Base-by-base conservation (phyloP, 2,329 filamentous ascomycete species). In the Colletotrichum sp. region DNA sequence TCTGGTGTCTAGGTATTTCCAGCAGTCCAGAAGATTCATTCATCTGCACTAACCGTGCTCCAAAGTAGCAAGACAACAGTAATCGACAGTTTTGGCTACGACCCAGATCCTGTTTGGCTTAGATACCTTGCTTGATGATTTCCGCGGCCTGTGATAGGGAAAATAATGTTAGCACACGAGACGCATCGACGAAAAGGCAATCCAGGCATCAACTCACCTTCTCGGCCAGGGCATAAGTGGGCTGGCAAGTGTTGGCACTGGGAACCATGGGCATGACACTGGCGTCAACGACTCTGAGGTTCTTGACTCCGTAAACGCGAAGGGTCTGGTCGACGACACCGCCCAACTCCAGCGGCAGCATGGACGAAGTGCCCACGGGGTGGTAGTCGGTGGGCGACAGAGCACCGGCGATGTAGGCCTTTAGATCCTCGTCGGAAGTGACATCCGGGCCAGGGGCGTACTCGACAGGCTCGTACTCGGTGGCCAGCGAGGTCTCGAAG, bases 311-410 rank as follows among this genome's bases (percentile, higher is more conserved):
- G 32, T 84, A 81, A 1, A 84, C 83, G 2, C 80, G 75, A 1
- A 84, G 77, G 5, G 80, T 77, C 22, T 79, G 77, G 32, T 84
- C 82, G 8, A 84, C 82, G 1, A 84, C 83, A 4, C 84, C 84
- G 0, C 80, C 82, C 13, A 83, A 79, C 28, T 85, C 84, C 30
- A 82, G 80, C 3, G 87, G 87, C 76, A 88, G 81, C 88, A 90
- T 90, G 16, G 86, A 85, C 52, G 86, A 85, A 16, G 87, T 90
- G 13, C 90, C 88, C 3, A 84, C 80, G 1, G 87, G 85, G 79
- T 91, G 89, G 77, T 84, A 88, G 63, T 80, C 79, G 15, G 71
- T 77, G 9, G 80, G 79, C 28, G 76, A 78, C 28, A 81, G 44
- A 26, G 77, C 70, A 4, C 66, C 55, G 30, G 72, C 60, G 15